These are phyloP conservation scores for Fusarium lyarnte DNA, from an alignment of 2,329 filamentous ascomycete species.

Conservation along the genomic window DNA sequence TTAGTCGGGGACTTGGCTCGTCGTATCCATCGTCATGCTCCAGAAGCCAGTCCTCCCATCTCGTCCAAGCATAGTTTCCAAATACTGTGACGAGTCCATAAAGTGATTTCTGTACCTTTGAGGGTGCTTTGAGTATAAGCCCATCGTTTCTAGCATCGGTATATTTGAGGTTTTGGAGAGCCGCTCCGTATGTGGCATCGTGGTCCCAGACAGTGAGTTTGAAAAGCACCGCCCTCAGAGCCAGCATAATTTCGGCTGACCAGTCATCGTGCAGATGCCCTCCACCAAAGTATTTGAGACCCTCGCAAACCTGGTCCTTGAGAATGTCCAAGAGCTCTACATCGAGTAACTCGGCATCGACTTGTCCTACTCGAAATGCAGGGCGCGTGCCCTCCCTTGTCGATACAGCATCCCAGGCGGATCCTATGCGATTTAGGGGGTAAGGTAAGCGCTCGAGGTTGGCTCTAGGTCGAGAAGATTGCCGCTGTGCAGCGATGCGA, in stretches of 20 bases:
- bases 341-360: slow-evolving; percentile 94
- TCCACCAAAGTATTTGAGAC: slow-evolving; percentile 84
- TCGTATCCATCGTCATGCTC: slow-evolving; percentile 80
- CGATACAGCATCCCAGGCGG: slow-evolving; percentile 75
- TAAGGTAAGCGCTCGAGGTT: slow-evolving; percentile 67
- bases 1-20: slow-evolving; percentile 60
- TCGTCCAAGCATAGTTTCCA: slow-evolving; percentile 88
- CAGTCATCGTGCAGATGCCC: slow-evolving; percentile 83
- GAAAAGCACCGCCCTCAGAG: slow-evolving; percentile 82
- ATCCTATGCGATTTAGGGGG: slow-evolving; percentile 69
- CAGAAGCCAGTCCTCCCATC: slow-evolving; percentile 89
- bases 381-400: slow-evolving; percentile 83
- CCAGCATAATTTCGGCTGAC: slow-evolving; percentile 83
- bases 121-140: slow-evolving; percentile 73
- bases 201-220: slow-evolving; percentile 98
- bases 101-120: slow-evolving; percentile 81
- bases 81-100: slow-evolving; percentile 89
- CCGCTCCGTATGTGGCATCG: slow-evolving; percentile 92
- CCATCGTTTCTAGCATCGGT: slow-evolving; percentile 79
- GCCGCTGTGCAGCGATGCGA: slow-evolving; percentile 59
- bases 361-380: slow-evolving; percentile 92
- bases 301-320: slow-evolving; percentile 86
- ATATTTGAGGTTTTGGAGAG: slow-evolving; percentile 90
- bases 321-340: slow-evolving; percentile 90
- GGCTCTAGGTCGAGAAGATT: slow-evolving; percentile 63